Conservation (phyloP, 306 rosid genomes). For the Cucurbita pepo region DNA sequence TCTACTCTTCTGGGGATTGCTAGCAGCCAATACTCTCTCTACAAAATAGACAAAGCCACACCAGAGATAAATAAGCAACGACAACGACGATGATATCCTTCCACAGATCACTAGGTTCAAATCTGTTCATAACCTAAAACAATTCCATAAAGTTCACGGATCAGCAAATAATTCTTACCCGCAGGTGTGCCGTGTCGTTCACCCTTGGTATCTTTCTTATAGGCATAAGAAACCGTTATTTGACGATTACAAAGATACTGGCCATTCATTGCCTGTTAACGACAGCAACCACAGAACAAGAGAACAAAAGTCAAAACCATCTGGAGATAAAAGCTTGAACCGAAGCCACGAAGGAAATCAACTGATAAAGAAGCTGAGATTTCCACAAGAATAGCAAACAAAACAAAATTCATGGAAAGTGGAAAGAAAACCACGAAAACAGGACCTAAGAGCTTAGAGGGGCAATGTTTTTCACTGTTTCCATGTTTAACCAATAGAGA, state of each 20-base stretch:
- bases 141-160: not conserved
- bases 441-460: too few relatives aligned
- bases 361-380: too few relatives aligned
- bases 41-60: slow-evolving; percentile 7
- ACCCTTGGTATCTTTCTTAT: slow-evolving; percentile 96
- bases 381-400: too few relatives aligned
- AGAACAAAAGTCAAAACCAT: too few relatives aligned
- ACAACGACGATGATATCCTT: not conserved
- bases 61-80: not conserved
- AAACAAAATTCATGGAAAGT: too few relatives aligned
- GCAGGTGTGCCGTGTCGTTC: slow-evolving; percentile 99
- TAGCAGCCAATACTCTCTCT: slow-evolving; percentile 98
- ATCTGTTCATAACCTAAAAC: not conserved
- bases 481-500: too few relatives aligned
- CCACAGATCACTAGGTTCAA: not conserved
- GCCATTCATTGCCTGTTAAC: slow-evolving; percentile 77
- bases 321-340: too few relatives aligned
- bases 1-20: slow-evolving; percentile 88
- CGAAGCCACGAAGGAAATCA: too few relatives aligned
- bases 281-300: too few relatives aligned
- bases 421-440: too few relatives aligned
- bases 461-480: too few relatives aligned
- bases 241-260: slow-evolving; percentile 98
- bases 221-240: slow-evolving; percentile 93
- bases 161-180: slow-evolving; percentile 31